Evolutionary conservation across 768 basidiomycete genomes (phyloP).

Genomic region (Podaxis pistillaris): DNA sequence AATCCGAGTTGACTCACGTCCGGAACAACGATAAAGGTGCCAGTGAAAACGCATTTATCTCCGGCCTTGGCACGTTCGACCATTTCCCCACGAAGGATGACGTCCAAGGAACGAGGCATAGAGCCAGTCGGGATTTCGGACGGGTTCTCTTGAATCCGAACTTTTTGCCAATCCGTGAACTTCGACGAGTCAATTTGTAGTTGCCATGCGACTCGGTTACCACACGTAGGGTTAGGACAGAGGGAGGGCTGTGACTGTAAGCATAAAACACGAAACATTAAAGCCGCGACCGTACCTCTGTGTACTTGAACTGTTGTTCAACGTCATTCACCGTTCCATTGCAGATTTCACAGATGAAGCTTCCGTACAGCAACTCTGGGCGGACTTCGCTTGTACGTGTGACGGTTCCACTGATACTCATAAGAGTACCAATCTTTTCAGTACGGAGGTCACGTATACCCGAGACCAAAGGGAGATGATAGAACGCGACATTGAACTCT

Average conservation of each 20-base stretch:
- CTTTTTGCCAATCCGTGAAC: constrained; percentile 99
- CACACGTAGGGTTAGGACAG: constrained; percentile 93
- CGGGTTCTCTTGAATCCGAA: constrained; percentile 97
- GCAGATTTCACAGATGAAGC: constrained; percentile 91
- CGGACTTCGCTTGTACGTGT: constrained; percentile 97
- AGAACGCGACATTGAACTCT: constrained; percentile 95
- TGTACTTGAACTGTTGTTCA: constrained; percentile 99
- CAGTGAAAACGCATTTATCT: constrained; percentile 97
- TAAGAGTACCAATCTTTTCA: constrained; percentile 89
- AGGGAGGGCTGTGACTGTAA: constrained; percentile 65
- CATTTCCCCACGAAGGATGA: constrained; percentile 91
- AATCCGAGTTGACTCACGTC: constrained; percentile 96
- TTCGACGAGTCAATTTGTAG: constrained; percentile 94
- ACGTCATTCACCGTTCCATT: constrained; percentile 85
- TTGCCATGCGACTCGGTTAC: constrained; percentile 88
- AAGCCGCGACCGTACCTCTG: constrained; percentile 60
- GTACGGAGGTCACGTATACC: constrained; percentile 93
- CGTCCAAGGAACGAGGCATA: constrained; percentile 97
- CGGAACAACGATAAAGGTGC: constrained; percentile 97
- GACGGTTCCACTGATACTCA: constrained; percentile 96
- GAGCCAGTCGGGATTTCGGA: constrained; percentile 98
- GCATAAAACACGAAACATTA: constrained; percentile 12
- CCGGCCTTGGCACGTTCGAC: constrained; percentile 99
- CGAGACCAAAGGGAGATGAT: constrained; percentile 89
- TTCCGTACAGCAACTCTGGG: constrained; percentile 91